A percentile compares a stretch with the other conserved stretches of the same genome.
These are phyloP conservation scores for Laetiporus sulphureus DNA, from an alignment of 1,284 basidiomycete species.

Conservation along the genomic window DNA sequence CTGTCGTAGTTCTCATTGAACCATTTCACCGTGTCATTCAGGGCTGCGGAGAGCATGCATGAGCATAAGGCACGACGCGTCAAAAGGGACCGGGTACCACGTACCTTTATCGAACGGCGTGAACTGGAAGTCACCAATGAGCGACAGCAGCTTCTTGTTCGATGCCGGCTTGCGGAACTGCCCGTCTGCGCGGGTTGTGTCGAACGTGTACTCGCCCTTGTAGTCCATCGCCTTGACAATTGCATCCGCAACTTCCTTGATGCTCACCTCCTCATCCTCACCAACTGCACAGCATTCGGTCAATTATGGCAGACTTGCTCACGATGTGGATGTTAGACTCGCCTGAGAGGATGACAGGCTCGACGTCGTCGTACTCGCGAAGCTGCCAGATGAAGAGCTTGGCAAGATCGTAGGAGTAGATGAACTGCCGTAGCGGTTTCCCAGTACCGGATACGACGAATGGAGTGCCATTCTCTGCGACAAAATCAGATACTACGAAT, in stretches of 20 bases:
- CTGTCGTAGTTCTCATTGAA: not conserved
- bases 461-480: conserved; percentile 69
- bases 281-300: conserved; percentile 44
- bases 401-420: conserved; percentile 88
- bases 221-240: conserved; percentile 78
- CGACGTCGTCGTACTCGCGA: conserved; percentile 81
- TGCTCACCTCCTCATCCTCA: conserved; percentile 86
- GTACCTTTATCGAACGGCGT: conserved; percentile 77
- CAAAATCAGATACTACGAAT: too few species aligned
- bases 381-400: conserved; percentile 91
- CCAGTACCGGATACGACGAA: conserved; percentile 83
- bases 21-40: not conserved
- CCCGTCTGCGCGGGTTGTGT: conserved; percentile 69
- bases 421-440: conserved; percentile 86
- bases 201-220: conserved; percentile 67
- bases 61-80: not conserved
- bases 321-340: conserved; percentile 13
- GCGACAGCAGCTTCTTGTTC: conserved; percentile 70
- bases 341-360: conserved; percentile 86
- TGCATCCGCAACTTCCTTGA: conserved; percentile 78
- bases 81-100: conserved; percentile 13
- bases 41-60: not conserved
- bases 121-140: conserved; percentile 75
- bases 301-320: not conserved
- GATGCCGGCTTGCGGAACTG: conserved; percentile 94